Conservation (phyloP, 495 filamentous ascomycete species). For the Penicillium flavigenum region DNA sequence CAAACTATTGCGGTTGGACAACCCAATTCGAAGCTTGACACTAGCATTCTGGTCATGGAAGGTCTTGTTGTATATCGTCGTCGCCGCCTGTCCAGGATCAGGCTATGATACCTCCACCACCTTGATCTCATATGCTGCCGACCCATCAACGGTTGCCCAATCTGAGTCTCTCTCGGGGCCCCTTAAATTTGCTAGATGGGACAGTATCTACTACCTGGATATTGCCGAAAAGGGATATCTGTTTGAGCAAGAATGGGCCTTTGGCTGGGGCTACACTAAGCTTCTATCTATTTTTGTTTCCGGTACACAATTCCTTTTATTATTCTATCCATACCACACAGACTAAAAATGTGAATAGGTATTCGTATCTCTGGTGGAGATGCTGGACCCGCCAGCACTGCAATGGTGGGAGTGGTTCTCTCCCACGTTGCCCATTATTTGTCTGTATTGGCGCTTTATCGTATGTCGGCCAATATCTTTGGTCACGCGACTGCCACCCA, state of each 20-base stretch:
- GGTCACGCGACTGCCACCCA: slow-evolving; percentile 28
- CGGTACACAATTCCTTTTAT: slow-evolving; percentile 38
- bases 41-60: slow-evolving; percentile 65
- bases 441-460: slow-evolving; percentile 69
- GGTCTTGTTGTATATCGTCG: slow-evolving; percentile 62
- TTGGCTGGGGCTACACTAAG: slow-evolving; percentile 66
- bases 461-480: slow-evolving; percentile 45
- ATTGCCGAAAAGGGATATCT: slow-evolving; percentile 68
- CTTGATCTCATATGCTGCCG: slow-evolving; percentile 47
- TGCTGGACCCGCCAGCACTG: slow-evolving; percentile 28
- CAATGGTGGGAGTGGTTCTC: slow-evolving; percentile 58
- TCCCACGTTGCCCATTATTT: slow-evolving; percentile 72
- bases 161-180: slow-evolving; percentile 26
- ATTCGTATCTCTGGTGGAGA: slow-evolving; percentile 26
- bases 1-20: slow-evolving; percentile 31
- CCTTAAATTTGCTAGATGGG: slow-evolving; percentile 76
- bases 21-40: slow-evolving; percentile 40
- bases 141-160: slow-evolving; percentile 12
- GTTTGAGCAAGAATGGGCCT: slow-evolving; percentile 97
- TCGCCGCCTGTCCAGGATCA: slow-evolving; percentile 61
- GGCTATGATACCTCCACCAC: slow-evolving; percentile 89
- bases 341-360: slow-evolving; percentile 20
- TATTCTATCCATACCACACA: not conserved
- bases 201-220: slow-evolving; percentile 82
- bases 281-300: slow-evolving; percentile 46